These are phyloP conservation scores for Scenedesmus sp. DNA, from an alignment of 163 green algal species.

Conservation along the genomic window DNA sequence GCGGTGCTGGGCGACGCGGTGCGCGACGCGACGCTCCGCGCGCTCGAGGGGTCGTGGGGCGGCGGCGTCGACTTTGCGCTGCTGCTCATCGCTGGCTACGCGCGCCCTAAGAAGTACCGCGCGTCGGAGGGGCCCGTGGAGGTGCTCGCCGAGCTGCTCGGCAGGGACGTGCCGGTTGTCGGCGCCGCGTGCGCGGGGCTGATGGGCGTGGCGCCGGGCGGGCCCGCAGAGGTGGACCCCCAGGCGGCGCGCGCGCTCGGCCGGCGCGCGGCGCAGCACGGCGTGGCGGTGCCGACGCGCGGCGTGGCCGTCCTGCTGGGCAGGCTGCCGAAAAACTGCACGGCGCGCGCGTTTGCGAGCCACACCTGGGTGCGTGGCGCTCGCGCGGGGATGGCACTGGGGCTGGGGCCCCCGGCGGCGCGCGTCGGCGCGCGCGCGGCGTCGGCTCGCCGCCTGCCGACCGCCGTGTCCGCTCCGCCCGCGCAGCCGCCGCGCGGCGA, in stretches of 20 bases:
- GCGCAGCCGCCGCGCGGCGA: too few relatives aligned
- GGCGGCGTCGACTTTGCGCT: slow-evolving; percentile 21
- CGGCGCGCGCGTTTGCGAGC: slow-evolving; percentile 6
- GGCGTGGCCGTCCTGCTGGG: slow-evolving; percentile 24
- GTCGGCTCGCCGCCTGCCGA: too few relatives aligned
- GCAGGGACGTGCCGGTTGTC: background rate
- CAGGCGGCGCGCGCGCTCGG: background rate
- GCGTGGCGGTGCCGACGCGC: background rate
- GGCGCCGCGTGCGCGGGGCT: slow-evolving; percentile 3
- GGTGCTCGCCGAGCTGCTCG: slow-evolving; percentile 3
- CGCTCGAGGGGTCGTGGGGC: background rate
- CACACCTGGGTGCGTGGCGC: too few relatives aligned
- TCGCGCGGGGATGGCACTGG: too few relatives aligned
- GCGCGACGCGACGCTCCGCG: background rate
- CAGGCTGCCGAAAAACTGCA: slow-evolving; percentile 9
- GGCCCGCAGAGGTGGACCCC: slow-evolving; percentile 17
- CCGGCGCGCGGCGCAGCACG: background rate
- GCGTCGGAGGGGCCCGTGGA: background rate
- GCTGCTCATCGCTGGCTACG: slow-evolving; percentile 15
- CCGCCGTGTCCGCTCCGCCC: too few relatives aligned
- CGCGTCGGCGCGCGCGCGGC: too few relatives aligned
- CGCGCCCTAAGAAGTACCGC: slow-evolving; percentile 8
- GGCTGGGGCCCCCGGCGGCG: too few relatives aligned
- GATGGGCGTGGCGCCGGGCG: slow-evolving; percentile 6
- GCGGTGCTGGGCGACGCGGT: background rate